These are phyloP conservation scores for Striga asiatica DNA, from an alignment of 257 asterid genomes.

Conservation along the genomic window DNA sequence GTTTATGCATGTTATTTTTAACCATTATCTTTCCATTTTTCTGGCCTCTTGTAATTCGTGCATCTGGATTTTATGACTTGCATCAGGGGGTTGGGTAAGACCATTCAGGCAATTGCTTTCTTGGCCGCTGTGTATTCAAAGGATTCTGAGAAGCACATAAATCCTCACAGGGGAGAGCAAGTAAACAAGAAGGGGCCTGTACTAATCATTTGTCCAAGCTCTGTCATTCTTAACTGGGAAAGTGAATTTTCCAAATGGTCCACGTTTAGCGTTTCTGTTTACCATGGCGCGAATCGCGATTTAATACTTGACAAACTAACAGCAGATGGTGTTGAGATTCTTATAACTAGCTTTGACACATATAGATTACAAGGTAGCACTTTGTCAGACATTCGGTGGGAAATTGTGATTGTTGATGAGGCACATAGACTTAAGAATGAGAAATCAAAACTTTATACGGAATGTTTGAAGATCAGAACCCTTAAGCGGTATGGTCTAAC, in stretches of 20 bases:
- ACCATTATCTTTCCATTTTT: too few species aligned
- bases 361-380: constrained; percentile 67
- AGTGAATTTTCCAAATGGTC: constrained; percentile 88
- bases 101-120: constrained; percentile 89
- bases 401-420: constrained; percentile 74
- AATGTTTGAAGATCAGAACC: constrained; percentile 60
- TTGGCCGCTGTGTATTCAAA: constrained; percentile 79
- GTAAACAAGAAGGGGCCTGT: constrained; percentile 41
- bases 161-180: constrained; percentile 16
- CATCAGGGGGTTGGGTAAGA: constrained; percentile 93
- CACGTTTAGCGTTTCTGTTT: constrained; percentile 57
- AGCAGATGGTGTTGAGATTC: constrained; percentile 52
- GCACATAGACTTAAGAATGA: constrained; percentile 94
- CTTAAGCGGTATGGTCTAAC: constrained; percentile 85
- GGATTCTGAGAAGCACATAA: constrained; percentile 37
- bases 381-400: constrained; percentile 64
- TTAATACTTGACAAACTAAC: constrained; percentile 54
- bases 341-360: constrained; percentile 89
- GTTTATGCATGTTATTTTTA: too few species aligned
- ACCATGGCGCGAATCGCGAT: constrained; percentile 87
- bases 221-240: constrained; percentile 93
- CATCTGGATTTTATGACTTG: background rate
- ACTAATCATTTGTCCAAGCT: constrained; percentile 74
- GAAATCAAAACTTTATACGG: constrained; percentile 70
- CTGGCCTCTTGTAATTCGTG: too few species aligned